Evolutionary conservation across 2,329 filamentous ascomycete species (phyloP), one percentile per base, ranked within the genome.

Genomic region (Huntiella bhutanensis): DNA sequence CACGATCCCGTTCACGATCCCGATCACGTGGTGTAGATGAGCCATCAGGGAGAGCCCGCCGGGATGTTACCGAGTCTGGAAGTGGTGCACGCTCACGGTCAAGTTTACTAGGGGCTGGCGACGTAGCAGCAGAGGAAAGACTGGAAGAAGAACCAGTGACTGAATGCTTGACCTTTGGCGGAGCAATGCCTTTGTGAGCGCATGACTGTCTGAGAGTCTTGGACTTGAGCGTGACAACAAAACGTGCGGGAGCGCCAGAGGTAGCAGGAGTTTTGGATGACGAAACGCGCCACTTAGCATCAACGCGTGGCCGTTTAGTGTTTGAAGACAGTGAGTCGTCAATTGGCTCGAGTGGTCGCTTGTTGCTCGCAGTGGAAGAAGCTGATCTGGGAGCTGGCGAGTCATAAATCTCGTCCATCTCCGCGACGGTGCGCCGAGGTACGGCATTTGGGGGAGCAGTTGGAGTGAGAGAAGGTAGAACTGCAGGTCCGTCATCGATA

Each of bases 71-170:
- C 3, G 13, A 35, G 11, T 49, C 48, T n/a, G 48, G 48, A 11
- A 49, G 36, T 7, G 17, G 36, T n/a, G 43, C 41, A 32, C 47
- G 43, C 10, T 49, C 43, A 33, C 47, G 46, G 5, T 49, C 49
- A n/a, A 46, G 45, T 40, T 50, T 52, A n/a, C 16, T 33, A 4
- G 48, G 48, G 19, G 40, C 39, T 13, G 50, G 43, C 11, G 46
- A 39, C 12, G 45, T 13, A 5, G 45, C 45, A 11, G 44, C 40
- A 5, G 48, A 46, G 4, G 47, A 38, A 28, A 44, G 22, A 36
- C 43, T 43, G 33, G 41, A 45, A 7, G 45, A 32, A 15, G 41
- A 38, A 8, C 39, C 35, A 15, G 37, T 34, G 13, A 43, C 44
- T 28, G 46, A 33, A n/a, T 32, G 40, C 22, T 33, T 33, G 13